phyloP scores from a whole-genome alignment of 176 grass and related monocot genomes.

The Thinopyrum elongatum region DNA sequence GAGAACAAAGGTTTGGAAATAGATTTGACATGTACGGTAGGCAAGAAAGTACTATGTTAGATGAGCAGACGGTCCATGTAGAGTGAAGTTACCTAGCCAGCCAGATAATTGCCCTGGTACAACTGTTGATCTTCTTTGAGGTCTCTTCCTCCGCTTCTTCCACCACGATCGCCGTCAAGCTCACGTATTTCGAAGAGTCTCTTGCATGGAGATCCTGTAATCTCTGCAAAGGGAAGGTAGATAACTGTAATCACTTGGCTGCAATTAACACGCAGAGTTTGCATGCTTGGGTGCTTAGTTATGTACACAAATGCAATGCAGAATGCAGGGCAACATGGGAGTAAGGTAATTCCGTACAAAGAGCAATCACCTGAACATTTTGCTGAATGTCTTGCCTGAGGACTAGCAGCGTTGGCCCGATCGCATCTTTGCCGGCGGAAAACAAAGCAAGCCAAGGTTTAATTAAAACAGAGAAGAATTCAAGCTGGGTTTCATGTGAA shows the following conservation, averaged over 20 bases:
- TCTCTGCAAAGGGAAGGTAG: slow-evolving; percentile 38
- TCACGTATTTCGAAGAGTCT: slow-evolving; percentile 49
- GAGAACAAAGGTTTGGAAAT: not conserved
- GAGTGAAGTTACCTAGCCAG: slow-evolving; percentile 49
- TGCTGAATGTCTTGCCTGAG: slow-evolving; percentile 58
- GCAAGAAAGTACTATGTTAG: not conserved
- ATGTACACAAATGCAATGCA: too few relatives aligned
- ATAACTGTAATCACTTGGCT: slow-evolving; percentile 9
- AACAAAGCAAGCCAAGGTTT: too few relatives aligned
- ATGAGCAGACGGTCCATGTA: not conserved
- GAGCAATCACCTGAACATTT: too few relatives aligned
- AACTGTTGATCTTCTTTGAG: slow-evolving; percentile 61
- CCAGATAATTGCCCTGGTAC: slow-evolving; percentile 76
- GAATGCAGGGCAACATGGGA: too few relatives aligned
- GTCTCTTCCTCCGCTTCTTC: slow-evolving; percentile 55
- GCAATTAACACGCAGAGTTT: not conserved
- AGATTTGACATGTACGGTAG: not conserved
- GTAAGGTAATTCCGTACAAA: too few relatives aligned
- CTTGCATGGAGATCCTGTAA: slow-evolving; percentile 42
- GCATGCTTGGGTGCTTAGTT: too few relatives aligned
- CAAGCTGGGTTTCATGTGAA: not conserved
- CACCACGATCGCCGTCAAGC: slow-evolving; percentile 49
- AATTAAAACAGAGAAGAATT: too few relatives aligned
- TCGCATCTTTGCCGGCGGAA: slow-evolving; percentile 45
- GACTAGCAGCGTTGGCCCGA: slow-evolving; percentile 75